These are phyloP conservation scores for Fonsecaea nubica DNA, from an alignment of 2,329 filamentous ascomycete species.

Conservation along the genomic window DNA sequence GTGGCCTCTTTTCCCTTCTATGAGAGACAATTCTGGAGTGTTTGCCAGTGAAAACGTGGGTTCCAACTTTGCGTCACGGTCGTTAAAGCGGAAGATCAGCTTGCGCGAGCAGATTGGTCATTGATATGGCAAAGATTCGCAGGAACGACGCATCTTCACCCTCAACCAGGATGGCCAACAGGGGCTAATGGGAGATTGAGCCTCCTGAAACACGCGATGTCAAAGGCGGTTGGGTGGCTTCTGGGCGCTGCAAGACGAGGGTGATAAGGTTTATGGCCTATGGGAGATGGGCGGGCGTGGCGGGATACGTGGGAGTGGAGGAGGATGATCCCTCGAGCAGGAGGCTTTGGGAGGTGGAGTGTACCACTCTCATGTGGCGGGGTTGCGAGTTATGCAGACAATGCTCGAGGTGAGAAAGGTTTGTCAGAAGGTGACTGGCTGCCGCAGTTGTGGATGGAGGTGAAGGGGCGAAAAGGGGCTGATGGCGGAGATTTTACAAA, in stretches of 20 bases:
- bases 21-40: background rate
- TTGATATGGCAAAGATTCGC: conserved; percentile 10
- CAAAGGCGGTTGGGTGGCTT: conserved; percentile 3
- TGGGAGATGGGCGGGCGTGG: background rate
- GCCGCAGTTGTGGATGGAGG: background rate
- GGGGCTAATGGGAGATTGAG: conserved; percentile 25
- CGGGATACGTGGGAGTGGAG: conserved; percentile 4
- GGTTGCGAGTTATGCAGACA: conserved; percentile 15
- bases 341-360: conserved; percentile 12
- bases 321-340: background rate
- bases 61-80: conserved; percentile 4
- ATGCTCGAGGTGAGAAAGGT: conserved; percentile 1
- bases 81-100: background rate
- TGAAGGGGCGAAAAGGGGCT: conserved; percentile 17
- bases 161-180: conserved; percentile 7
- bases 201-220: conserved; percentile 29
- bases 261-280: conserved; percentile 13
- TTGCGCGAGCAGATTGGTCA: conserved; percentile 6
- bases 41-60: conserved; percentile 12
- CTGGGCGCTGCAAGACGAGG: conserved; percentile 33
- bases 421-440: conserved; percentile 22
- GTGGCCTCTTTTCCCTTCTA: background rate
- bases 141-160: background rate
- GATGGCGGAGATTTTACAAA: conserved; percentile 32
- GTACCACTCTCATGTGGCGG: background rate